phyloP scores from a whole-genome alignment of 768 basidiomycete species.

The Myochromella boudieri region DNA sequence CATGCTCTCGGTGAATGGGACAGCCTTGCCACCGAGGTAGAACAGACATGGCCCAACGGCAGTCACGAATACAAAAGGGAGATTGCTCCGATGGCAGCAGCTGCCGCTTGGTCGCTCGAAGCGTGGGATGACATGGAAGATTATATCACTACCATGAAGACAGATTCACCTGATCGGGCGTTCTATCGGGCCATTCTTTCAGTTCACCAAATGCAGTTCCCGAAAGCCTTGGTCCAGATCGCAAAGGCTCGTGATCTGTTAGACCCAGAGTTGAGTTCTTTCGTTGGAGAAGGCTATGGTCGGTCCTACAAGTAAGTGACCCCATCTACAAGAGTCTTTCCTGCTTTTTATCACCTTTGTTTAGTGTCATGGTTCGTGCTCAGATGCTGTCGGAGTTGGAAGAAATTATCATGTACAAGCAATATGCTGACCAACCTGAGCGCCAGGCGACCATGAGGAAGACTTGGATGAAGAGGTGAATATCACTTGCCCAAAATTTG shows the following conservation, averaged over 20 bases:
- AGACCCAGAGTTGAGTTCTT: slow-evolving; percentile 86
- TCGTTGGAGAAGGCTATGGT: slow-evolving; percentile 96
- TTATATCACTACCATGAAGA: slow-evolving; percentile 91
- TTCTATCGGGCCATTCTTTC: slow-evolving; percentile 96
- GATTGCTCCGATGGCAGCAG: slow-evolving; percentile 96
- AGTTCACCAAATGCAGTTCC: slow-evolving; percentile 95
- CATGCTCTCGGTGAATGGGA: slow-evolving; percentile 99
- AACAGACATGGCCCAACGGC: slow-evolving; percentile 84
- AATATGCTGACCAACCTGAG: slow-evolving; percentile 90
- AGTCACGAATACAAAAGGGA: slow-evolving; percentile 81
- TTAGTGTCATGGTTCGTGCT: slow-evolving; percentile 91
- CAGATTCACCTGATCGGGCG: slow-evolving; percentile 88
- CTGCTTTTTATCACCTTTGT: slow-evolving; percentile 6
- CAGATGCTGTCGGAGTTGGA: slow-evolving; percentile 99
- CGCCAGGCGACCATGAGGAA: slow-evolving; percentile 87
- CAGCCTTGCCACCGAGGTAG: slow-evolving; percentile 78
- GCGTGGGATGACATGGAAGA: slow-evolving; percentile 99
- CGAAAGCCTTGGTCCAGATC: slow-evolving; percentile 86
- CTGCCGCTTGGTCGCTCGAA: slow-evolving; percentile 93
- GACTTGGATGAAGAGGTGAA: slow-evolving; percentile 96
- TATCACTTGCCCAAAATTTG: neutral
- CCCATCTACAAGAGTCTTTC: neutral
- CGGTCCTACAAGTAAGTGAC: slow-evolving; percentile 86
- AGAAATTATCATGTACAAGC: slow-evolving; percentile 96
- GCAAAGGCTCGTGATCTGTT: slow-evolving; percentile 89